phyloP scores from a whole-genome alignment of 768 basidiomycete species.

The Leccinum rimulosum region DNA sequence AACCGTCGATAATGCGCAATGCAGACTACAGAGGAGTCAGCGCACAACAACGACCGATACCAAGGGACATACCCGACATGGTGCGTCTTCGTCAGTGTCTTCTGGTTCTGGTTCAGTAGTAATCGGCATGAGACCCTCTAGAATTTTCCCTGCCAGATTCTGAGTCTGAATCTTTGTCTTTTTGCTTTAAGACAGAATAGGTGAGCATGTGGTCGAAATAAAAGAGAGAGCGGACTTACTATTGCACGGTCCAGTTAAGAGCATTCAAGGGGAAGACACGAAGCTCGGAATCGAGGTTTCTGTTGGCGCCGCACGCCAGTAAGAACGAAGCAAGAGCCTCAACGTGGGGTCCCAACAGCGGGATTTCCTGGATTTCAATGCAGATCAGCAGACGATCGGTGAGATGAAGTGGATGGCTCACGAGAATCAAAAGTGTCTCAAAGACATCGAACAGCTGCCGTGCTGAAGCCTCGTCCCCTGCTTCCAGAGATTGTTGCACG shows the following conservation, averaged over 20 bases:
- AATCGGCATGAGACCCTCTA: constrained; percentile 91
- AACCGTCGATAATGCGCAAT: constrained; percentile 89
- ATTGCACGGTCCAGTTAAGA: constrained; percentile 95
- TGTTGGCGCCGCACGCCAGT: constrained; percentile 78
- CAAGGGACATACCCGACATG: constrained; percentile 67
- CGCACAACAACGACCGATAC: background rate
- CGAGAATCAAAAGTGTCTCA: constrained; percentile 92
- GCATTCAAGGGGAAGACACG: constrained; percentile 91
- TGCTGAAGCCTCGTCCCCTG: constrained; percentile 75
- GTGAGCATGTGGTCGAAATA: background rate
- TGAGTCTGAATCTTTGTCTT: constrained; percentile 91
- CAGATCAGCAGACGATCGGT: constrained; percentile 4
- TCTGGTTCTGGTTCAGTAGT: constrained; percentile 92
- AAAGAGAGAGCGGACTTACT: constrained; percentile 47
- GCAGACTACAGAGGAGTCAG: constrained; percentile 58
- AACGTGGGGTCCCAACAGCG: constrained; percentile 87
- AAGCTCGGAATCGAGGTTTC: constrained; percentile 69
- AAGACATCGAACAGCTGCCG: constrained; percentile 93
- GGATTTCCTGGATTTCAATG: constrained; percentile 66
- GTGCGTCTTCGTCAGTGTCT: constrained; percentile 90
- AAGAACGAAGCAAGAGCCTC: constrained; percentile 88
- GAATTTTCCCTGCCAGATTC: constrained; percentile 78
- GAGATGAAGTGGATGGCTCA: constrained; percentile 33
- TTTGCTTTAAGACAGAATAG: constrained; percentile 57
- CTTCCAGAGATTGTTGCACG: constrained; percentile 78